Base-by-base conservation (phyloP, 1,284 basidiomycete genomes). In the Cystobasidiaceae sp. region DNA sequence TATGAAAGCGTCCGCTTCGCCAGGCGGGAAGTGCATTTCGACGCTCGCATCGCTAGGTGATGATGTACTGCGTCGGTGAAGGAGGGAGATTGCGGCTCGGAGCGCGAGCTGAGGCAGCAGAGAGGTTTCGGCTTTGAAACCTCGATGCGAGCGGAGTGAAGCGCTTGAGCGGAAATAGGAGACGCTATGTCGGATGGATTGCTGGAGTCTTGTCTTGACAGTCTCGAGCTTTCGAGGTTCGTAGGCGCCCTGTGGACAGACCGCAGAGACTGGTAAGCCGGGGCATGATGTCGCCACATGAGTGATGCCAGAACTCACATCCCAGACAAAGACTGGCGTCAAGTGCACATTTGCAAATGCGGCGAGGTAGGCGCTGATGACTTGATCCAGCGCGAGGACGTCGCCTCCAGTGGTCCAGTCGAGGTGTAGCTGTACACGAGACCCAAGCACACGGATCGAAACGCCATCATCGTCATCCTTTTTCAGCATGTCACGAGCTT, bases 381-480 rank as follows among this genome's bases (percentile, higher is more conserved):
- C 52, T 49, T 44, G 46, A 21, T 23, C 44, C 6, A 64, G 44
- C 6, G 43, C 37, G n/a, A 45, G 39, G 28, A 17, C 32, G 11
- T 64, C 51, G 15, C 61, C 61, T 7, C 61, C 61, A 15, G 33
- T 25, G 32, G 43, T 56, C 61, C 61, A 64, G 30, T 64, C 61
- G 51, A 64, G 9, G 39, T 64, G 61, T 1, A 55, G 61, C 61
- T 55, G 30, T 25, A n/a, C n/a, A n/a, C n/a, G n/a, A n/a, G n/a
- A n/a, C n/a, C n/a, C n/a, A n/a, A n/a, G n/a, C n/a, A n/a, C n/a
- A n/a, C n/a, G n/a, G n/a, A n/a, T n/a, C n/a, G n/a, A n/a, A n/a
- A n/a, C n/a, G n/a, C n/a, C n/a, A n/a, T n/a, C n/a, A n/a, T n/a
- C n/a, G n/a, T n/a, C n/a, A n/a, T n/a, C n/a, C n/a, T n/a, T n/a